Evolutionary conservation across 169 alveolate genomes (phyloP), one percentile per base, ranked within the genome.

Genomic region (Ichthyophthirius multifiliis): DNA sequence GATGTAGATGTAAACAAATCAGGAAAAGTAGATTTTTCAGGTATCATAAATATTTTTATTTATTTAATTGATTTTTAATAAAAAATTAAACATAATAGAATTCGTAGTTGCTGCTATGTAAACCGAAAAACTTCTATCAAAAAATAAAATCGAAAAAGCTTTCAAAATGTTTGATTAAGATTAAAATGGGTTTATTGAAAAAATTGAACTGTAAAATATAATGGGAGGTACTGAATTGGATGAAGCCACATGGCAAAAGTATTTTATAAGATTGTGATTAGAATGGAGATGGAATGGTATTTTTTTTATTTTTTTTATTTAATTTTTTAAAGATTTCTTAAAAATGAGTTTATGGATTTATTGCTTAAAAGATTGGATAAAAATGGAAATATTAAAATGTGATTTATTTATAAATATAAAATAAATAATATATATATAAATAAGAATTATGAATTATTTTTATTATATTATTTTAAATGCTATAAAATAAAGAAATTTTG

Each of bases 111-210:
- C 96, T 12, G 92, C 94, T 65, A 87, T 91, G 13, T 77, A 91
- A 45, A 88, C 87, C 43, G 84, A 90, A 65, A 89, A 91, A 73
- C 87, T 91, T 4, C 74, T 90, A 15, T 83, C 97, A 15, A 79
- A 82, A 47, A 92, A 90, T 55, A 89, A 91, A 83, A 65, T 94
- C 20, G 84, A 87, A 76, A 83, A 89, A 45, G 96, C 95, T 13
- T 94, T 94, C 86, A 83, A 86, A 18, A 77, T 91, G 79, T 90
- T 94, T 87, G 97, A 94, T 85, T 46, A 55, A 44, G 95, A 94
- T 81, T 92, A 92, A 6, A 83, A 92, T 71, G 97, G 97, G 0
- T 65, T 84, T 63, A 88, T 91, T 62, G 76, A 89, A 44, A 75
- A 87, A 30, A 83, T 85, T 20, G 97, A 94, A 83, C 77, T 94